phyloP scores from a whole-genome alignment of 176 grass and related monocot genomes.

The sorghum (Sorghum bicolor) region Sorghum_bicolor_NCBIv3 NC_012875.2:59418501-59419000 shows the following conservation, averaged over 20 bases:
- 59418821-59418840: conserved; percentile 87
- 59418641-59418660: not conserved
- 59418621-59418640: not conserved
- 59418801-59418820: conserved; percentile 62
- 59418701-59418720: not conserved
- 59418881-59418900: not conserved
- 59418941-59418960: conserved; percentile 79
- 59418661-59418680: not conserved
- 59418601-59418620: not conserved
- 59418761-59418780: conserved; percentile 60
- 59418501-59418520: conserved; percentile 42
- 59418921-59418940: not conserved
- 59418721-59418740: conserved; percentile 52
- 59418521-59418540: conserved; percentile 85
- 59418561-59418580: conserved; percentile 73
- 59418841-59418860: conserved; percentile 93
- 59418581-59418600: conserved; percentile 51
- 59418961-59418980: conserved; percentile 80
- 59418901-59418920: not conserved
- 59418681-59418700: not conserved
- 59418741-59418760: conserved; percentile 74
- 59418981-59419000: conserved; percentile 68
- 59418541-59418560: conserved; percentile 84
- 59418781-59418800: conserved; percentile 82
- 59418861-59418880: not conserved